phyloP scores from a whole-genome alignment of 202 grass and related monocot genomes.

The Tripidium arundinaceum region DNA sequence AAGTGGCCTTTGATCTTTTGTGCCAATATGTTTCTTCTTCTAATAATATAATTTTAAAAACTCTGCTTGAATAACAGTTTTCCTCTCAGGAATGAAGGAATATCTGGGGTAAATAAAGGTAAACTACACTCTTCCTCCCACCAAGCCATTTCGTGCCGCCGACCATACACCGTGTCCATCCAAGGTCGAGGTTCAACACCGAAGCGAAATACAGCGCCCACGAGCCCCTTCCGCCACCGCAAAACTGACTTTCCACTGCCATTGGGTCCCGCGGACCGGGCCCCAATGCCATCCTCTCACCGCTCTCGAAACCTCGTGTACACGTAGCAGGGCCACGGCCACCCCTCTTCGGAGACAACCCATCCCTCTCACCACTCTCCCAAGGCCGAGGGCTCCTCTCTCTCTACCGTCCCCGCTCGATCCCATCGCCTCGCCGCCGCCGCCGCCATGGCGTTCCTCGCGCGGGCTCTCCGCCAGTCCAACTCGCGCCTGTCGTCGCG shows the following conservation, averaged over 20 bases:
- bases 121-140: not conserved
- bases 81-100: no score
- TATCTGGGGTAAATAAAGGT: no score
- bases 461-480: constrained; percentile 66
- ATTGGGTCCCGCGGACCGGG: accelerated
- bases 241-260: not conserved
- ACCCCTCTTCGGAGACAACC: not conserved
- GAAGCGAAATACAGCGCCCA: not conserved
- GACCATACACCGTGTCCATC: not conserved
- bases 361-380: not conserved
- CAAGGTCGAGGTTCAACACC: not conserved
- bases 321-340: not conserved
- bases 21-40: no score
- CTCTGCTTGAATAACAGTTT: no score
- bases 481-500: constrained; percentile 39
- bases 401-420: constrained; percentile 5
- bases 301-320: not conserved
- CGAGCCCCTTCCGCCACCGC: not conserved
- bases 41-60: no score
- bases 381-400: constrained; percentile 28
- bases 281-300: not conserved
- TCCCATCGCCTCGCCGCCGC: constrained; percentile 44
- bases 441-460: constrained; percentile 69
- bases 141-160: not conserved
- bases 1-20: no score